Base-by-base conservation (phyloP, 495 filamentous ascomycete genomes). In the Hypoxylon fragiforme region DNA sequence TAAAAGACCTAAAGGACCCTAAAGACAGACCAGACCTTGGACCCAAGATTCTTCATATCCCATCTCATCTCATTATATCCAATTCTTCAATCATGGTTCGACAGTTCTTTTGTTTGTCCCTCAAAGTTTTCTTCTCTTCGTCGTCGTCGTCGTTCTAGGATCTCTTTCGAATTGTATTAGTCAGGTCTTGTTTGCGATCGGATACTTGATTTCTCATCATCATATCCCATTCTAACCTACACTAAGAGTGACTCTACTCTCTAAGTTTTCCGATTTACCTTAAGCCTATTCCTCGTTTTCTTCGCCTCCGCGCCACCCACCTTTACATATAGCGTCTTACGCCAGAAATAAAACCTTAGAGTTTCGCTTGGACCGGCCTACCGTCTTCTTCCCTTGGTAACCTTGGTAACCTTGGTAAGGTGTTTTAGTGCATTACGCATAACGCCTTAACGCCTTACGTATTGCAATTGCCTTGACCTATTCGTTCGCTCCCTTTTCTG, bases 281-380 rank as follows among this genome's bases (percentile, higher is more conserved):
- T 4, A 28, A 28, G 24, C 9, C 24, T 41, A 47, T 34, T 60
- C 32, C 16, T 43, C 44, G 39, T 21, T n/a, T 39, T 31, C 22
- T 15, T 13, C 34, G 34, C 32, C 42, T 58, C 44, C 49, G 38
- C 41, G 41, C 30, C 47, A 30, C 24, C 4, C 24, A 28, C 4
- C 24, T n/a, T n/a, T n/a, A 28, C 24, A 9, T 28, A 4, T 28
- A 4, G 9, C 24, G 24, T 28, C 24, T 28, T 36, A 47, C 51
- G 36, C 32, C 47, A 9, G 24, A 43, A 22, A 28, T 48, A 44
- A 47, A 51, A 55, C 38, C 52, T 41, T 56, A 57, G 58, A 53
- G 52, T 53, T 62, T 57, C 52, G 47, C 44, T 62, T 44, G 58
- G 57, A 45, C 57, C 34, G 15, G 22, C 30, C 14, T n/a, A 28